phyloP scores from a whole-genome alignment of 2,329 filamentous ascomycete genomes.

The Cercospora sp. region DNA sequence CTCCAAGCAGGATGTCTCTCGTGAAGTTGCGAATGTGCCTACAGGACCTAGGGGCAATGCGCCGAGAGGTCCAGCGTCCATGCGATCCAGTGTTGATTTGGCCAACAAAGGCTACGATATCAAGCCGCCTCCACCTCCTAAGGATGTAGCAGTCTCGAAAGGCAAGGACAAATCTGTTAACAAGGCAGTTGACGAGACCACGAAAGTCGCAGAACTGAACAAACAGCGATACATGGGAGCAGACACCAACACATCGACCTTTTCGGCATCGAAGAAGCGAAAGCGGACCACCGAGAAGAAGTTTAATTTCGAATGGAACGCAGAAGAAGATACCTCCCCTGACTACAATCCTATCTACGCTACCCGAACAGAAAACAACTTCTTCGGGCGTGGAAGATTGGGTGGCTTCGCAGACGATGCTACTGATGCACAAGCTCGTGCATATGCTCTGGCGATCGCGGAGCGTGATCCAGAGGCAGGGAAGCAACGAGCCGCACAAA shows the following conservation, averaged over 20 bases:
- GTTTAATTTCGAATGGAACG: conserved; percentile 99
- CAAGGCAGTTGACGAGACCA: conserved; percentile 46
- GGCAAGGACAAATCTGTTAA: conserved; percentile 48
- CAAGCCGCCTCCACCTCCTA: conserved; percentile 51
- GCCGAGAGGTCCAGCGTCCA: conserved; percentile 72
- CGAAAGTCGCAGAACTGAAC: conserved; percentile 71
- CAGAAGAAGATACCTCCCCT: conserved; percentile 85
- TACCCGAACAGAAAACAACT: conserved; percentile 64
- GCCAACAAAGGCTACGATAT: conserved; percentile 55
- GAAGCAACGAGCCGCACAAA: conserved; percentile 70
- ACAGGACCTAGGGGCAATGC: conserved; percentile 12
- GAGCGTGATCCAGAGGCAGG: conserved; percentile 76
- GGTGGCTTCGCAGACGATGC: conserved; percentile 66
- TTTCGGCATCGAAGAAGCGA: conserved; percentile 94
- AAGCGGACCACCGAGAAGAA: conserved; percentile 92
- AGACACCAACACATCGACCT: conserved; percentile 81
- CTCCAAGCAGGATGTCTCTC: conserved; percentile 15
- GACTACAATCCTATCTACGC: conserved; percentile 82
- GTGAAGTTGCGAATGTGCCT: conserved; percentile 1
- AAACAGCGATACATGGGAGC: conserved; percentile 88
- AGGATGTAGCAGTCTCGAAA: conserved; percentile 42
- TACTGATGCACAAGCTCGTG: conserved; percentile 51
- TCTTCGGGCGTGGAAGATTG: conserved; percentile 68
- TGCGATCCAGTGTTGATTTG: conserved; percentile 52
- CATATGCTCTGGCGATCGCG: conserved; percentile 69